Conservation (phyloP, 2,329 filamentous ascomycete genomes). For the Pestalotiopsis sp. region DNA sequence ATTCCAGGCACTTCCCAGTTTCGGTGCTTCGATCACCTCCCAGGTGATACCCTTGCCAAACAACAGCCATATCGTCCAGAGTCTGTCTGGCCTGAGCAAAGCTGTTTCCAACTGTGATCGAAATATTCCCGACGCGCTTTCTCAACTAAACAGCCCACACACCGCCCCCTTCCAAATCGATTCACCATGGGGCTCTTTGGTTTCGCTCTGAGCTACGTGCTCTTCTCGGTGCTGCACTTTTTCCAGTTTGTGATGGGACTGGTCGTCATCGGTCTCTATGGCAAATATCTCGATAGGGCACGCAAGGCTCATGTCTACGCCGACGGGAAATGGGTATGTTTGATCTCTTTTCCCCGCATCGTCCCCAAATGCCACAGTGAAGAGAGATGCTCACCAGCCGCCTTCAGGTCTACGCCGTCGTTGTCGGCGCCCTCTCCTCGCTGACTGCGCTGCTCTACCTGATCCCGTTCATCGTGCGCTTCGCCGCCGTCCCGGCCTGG, state of each 20-base stretch:
- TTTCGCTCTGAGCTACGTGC: constrained; percentile 49
- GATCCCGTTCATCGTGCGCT: constrained; percentile 60
- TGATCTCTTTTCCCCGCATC: neutral
- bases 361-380: neutral
- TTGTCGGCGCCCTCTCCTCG: constrained; percentile 67
- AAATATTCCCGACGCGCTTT: neutral
- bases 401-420: constrained; percentile 67
- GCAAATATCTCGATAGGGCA: constrained; percentile 63
- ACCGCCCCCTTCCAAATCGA: neutral
- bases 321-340: constrained; percentile 71
- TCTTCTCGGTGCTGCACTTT: constrained; percentile 68
- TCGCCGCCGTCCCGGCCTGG: constrained; percentile 63
- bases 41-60: neutral
- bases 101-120: neutral
- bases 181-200: constrained; percentile 46
- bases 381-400: no score
- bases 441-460: constrained; percentile 67
- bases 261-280: constrained; percentile 79
- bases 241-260: constrained; percentile 76
- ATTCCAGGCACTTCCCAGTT: neutral
- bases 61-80: neutral
- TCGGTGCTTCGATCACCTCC: neutral
- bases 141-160: neutral
- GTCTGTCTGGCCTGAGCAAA: neutral
- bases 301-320: constrained; percentile 48